Conservation (phyloP, 495 filamentous ascomycete species). For the Lentithecium fluviatile region DNA sequence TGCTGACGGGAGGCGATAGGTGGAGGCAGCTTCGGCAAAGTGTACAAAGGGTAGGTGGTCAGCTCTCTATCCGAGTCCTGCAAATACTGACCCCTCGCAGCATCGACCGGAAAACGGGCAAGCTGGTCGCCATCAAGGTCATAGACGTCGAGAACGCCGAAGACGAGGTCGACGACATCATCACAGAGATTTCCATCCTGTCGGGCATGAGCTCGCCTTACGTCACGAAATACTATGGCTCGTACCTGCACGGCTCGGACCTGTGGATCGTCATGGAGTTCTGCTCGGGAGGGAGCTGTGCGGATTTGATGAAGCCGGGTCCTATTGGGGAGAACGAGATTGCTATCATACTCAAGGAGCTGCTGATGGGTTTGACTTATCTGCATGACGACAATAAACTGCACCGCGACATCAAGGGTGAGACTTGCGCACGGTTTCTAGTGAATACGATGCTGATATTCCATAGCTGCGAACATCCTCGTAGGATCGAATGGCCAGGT, state of each 20-base stretch:
- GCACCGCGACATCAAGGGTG: slow-evolving; percentile 96
- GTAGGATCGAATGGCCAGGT: slow-evolving; percentile 88
- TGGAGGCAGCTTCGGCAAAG: slow-evolving; percentile 91
- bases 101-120: slow-evolving; percentile 78
- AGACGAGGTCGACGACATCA: slow-evolving; percentile 98
- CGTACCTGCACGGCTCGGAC: slow-evolving; percentile 90
- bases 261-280: slow-evolving; percentile 99
- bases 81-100: slow-evolving; percentile 51
- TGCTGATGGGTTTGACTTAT: slow-evolving; percentile 88
- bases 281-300: slow-evolving; percentile 88
- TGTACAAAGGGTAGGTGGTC: slow-evolving; percentile 81
- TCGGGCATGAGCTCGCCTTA: slow-evolving; percentile 91
- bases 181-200: slow-evolving; percentile 94
- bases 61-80: slow-evolving; percentile 20
- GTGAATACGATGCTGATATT: not conserved
- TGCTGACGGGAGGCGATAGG: slow-evolving; percentile 43
- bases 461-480: slow-evolving; percentile 83
- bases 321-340: slow-evolving; percentile 93
- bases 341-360: slow-evolving; percentile 85
- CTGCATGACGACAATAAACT: slow-evolving; percentile 93
- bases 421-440: not conserved
- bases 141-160: slow-evolving; percentile 98
- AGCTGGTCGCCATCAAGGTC: slow-evolving; percentile 89
- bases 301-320: slow-evolving; percentile 87
- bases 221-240: slow-evolving; percentile 96